Evolutionary conservation across 495 filamentous ascomycete genomes (phyloP), one percentile per base, ranked within the genome.

Genomic region (Podospora pseudopauciseta): DNA sequence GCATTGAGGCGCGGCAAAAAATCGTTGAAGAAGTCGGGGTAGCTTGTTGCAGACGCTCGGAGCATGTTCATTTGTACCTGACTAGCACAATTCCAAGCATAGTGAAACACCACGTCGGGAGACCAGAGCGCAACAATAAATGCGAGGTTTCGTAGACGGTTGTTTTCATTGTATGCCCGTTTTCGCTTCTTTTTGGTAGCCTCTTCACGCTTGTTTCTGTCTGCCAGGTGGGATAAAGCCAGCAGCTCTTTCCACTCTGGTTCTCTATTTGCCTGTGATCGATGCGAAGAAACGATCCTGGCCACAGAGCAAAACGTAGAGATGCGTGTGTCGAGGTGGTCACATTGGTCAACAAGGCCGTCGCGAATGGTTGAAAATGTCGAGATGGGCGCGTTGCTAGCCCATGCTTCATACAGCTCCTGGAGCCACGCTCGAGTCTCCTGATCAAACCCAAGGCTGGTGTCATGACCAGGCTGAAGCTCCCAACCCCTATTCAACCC

Each of bases 21-120:
- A 0, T 62, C 60, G 0, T 34, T 19, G 60, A 30, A 28, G 26
- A 62, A 62, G 23, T 34, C 0, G 19, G 60, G 60, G 28, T 62
- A 62, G 28, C 60, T 19, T 19, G 60, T 19, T 16, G 60, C 60
- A 16, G 28, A 62, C 18, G 60, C 60, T 34, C 60, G 26, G 9
- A 62, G 60, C 20, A 62, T 28, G 28, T 62, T 62, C 60, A 62
- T 62, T n/a, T 62, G 60, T 19, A 62, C 60, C 60, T 62, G 60
- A 27, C 60, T 62, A 11, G 60, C 60, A 27, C 60, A 15, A 26
- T 62, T 27, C 60, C 60, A 62, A 2, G 19, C 23, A 27, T 62
- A 62, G 23, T 62, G 60, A 27, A 62, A 62, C 5, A 62, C 60
- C 11, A 62, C 11, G 9, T 62, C 60, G 9, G 60, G 60, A n/a